Conservation (phyloP, 2,329 filamentous ascomycete genomes). For the Fusarium praegraminearum region DNA sequence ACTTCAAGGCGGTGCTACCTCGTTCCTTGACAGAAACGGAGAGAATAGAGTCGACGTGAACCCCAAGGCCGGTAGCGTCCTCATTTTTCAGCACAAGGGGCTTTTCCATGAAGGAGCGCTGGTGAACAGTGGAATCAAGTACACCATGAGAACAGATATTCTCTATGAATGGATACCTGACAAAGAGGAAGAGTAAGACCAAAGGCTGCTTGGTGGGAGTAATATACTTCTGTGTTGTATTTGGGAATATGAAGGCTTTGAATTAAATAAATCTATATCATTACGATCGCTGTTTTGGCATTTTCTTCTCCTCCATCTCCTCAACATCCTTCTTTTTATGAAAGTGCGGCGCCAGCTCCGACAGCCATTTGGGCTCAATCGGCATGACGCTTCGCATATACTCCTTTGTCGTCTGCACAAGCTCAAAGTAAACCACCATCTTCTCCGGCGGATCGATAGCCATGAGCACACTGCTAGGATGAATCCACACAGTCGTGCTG, state of each 20-base stretch:
- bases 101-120: slow-evolving; percentile 66
- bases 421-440: slow-evolving; percentile 88
- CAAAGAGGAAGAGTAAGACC: slow-evolving; percentile 2
- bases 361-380: slow-evolving; percentile 85
- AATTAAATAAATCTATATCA: slow-evolving; percentile 10
- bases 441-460: slow-evolving; percentile 79
- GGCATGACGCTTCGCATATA: slow-evolving; percentile 92
- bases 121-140: slow-evolving; percentile 65
- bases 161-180: slow-evolving; percentile 57
- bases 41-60: slow-evolving; percentile 63
- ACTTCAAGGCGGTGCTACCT: slow-evolving; percentile 66
- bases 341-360: slow-evolving; percentile 92
- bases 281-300: slow-evolving; percentile 53
- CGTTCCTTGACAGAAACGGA: slow-evolving; percentile 61
- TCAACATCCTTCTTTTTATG: slow-evolving; percentile 94
- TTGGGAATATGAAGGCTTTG: slow-evolving; percentile 7
- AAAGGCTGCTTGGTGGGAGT: slow-evolving; percentile 11
- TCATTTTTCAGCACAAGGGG: slow-evolving; percentile 69
- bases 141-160: slow-evolving; percentile 68
- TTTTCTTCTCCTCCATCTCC: slow-evolving; percentile 79
- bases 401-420: slow-evolving; percentile 87
- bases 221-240: not conserved
- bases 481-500: slow-evolving; percentile 88
- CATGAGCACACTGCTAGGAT: slow-evolving; percentile 86
- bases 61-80: slow-evolving; percentile 67